A percentile compares a stretch with the other conserved stretches of the same genome.
These are phyloP conservation scores for Zoysia matrella DNA, from an alignment of 202 grass and related monocot genomes.

Conservation along the genomic window DNA sequence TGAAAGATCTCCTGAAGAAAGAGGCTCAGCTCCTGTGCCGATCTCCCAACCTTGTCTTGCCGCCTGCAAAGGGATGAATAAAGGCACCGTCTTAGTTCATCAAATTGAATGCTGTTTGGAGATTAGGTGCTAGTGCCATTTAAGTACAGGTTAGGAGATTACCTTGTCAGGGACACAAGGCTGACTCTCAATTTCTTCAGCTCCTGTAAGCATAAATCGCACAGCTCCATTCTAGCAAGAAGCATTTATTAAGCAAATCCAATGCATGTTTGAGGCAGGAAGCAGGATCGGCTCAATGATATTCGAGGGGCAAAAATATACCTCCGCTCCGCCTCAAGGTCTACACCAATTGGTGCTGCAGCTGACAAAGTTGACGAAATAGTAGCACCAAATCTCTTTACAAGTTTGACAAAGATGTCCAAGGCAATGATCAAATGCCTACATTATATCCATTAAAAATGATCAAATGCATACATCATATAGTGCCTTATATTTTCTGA, in stretches of 20 bases:
- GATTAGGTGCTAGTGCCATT: neutral
- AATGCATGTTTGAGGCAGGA: slow-evolving; percentile 3
- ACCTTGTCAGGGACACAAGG: slow-evolving; percentile 58
- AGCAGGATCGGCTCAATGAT: slow-evolving; percentile 22
- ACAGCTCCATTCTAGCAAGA: slow-evolving; percentile 59
- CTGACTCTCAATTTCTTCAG: slow-evolving; percentile 55
- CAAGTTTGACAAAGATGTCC: slow-evolving; percentile 60
- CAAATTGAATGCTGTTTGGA: slow-evolving; percentile 2
- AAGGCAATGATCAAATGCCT: slow-evolving; percentile 68
- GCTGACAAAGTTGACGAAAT: slow-evolving; percentile 62
- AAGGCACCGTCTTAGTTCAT: slow-evolving; percentile 9
- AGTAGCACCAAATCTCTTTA: slow-evolving; percentile 61
- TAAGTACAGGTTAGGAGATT: slow-evolving; percentile 13
- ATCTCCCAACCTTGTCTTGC: slow-evolving; percentile 63
- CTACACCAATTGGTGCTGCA: slow-evolving; percentile 56
- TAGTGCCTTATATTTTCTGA: neutral
- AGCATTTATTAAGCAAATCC: slow-evolving; percentile 29
- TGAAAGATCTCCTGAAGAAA: slow-evolving; percentile 58
- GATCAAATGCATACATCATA: neutral
- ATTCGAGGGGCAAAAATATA: slow-evolving; percentile 24
- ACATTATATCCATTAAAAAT: neutral
- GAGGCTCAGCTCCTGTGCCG: slow-evolving; percentile 52
- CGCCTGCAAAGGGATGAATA: slow-evolving; percentile 47
- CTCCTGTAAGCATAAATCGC: slow-evolving; percentile 62
- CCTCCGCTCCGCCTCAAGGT: slow-evolving; percentile 68